Evolutionary conservation across 768 basidiomycete genomes (phyloP), one percentile per base, ranked within the genome.

Genomic region (Lentinula detonsa): DNA sequence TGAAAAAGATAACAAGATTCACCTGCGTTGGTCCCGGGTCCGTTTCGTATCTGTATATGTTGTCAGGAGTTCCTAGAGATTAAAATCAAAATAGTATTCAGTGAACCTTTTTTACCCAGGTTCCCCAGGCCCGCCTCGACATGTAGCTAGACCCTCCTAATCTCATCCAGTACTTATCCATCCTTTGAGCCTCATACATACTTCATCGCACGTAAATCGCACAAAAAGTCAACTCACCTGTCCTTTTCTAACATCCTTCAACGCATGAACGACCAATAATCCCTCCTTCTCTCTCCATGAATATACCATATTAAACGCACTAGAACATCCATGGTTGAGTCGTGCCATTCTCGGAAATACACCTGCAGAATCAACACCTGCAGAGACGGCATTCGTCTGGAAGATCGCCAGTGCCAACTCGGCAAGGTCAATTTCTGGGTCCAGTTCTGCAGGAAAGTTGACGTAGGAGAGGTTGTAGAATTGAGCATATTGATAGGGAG

Each of bases 321-420:
- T 75, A 3, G 85, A 81, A 66, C 87, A 88, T 0, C 84, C 87
- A 63, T 88, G 87, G 64, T 90, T 90, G 62, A 88, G 64, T 46
- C 87, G 76, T 11, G 86, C 85, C 78, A 84, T 86, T 21, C 69
- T 74, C n/a, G 86, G 86, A 68, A 88, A 88, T n/a, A 90, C 74
- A 0, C 85, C 87, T 3, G 82, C 81, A 18, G n/a, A 28, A 4
- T 71, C 66, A 1, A 75, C 71, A 1, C 83, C 84, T 3, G 85
- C 80, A 3, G 79, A 72, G 6, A 87, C 82, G 1, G 83, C 84
- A 65, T 88, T 89, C 3, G 87, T 88, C 68, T 85, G 78, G 68
- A 87, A 84, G 60, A 85, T 87, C 0, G 85, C 84, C 16, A 89
- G 71, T 0, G 83, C 83, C n/a, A 85, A 71, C 66, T 80, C 74